A percentile compares a stretch with the other conserved stretches of the same genome.
phyloP scores from a whole-genome alignment of 1,284 basidiomycete genomes.

The Ceratobasidium sp. region DNA sequence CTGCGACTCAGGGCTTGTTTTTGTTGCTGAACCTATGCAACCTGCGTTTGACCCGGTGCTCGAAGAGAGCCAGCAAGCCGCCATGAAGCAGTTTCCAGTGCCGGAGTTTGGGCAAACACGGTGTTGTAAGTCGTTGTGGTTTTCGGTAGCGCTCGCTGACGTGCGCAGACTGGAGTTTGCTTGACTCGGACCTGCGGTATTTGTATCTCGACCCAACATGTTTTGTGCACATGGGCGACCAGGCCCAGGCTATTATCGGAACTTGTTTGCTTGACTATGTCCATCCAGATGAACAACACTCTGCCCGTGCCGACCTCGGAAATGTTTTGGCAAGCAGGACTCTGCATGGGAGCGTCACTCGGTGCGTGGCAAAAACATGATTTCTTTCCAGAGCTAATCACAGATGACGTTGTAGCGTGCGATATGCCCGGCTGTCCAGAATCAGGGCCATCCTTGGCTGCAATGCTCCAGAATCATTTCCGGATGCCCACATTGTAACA shows the following conservation, averaged over 20 bases:
- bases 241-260: conserved; percentile 73
- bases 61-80: conserved; percentile 17
- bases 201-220: conserved; percentile 91
- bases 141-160: background rate
- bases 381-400: conserved; percentile 40
- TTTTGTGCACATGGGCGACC: conserved; percentile 73
- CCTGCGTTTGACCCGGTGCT: conserved; percentile 15
- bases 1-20: conserved; percentile 9
- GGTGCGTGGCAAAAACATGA: conserved; percentile 57
- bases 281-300: conserved; percentile 85
- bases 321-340: conserved; percentile 80
- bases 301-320: conserved; percentile 77
- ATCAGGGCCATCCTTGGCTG: conserved; percentile 72
- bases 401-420: conserved; percentile 59
- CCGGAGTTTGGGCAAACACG: conserved; percentile 16
- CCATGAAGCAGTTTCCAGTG: conserved; percentile 12
- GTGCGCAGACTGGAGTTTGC: conserved; percentile 69
- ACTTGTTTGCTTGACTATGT: conserved; percentile 84
- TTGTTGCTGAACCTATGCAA: background rate
- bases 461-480: conserved; percentile 62
- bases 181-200: conserved; percentile 77
- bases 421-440: conserved; percentile 73
- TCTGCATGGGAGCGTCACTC: conserved; percentile 89
- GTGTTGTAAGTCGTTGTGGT: conserved; percentile 12
- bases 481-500: conserved; percentile 70